Conservation (phyloP, 768 basidiomycete genomes). For the Hericium alpestre region DNA sequence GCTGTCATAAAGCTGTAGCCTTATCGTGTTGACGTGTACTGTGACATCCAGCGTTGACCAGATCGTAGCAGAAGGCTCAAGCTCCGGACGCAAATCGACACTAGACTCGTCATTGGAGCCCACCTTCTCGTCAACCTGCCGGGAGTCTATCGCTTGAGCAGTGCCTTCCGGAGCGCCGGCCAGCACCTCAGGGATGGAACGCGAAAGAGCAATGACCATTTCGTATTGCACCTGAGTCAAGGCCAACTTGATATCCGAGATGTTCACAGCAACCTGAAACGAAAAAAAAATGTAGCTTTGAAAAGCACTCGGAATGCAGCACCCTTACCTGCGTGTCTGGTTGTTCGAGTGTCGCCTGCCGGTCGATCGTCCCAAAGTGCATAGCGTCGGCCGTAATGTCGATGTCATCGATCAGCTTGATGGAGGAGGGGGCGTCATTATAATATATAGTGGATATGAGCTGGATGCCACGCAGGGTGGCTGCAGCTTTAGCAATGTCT, state of each 20-base stretch:
- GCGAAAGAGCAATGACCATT: conserved; percentile 53
- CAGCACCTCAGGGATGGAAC: conserved; percentile 61
- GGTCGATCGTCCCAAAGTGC: conserved; percentile 50
- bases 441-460: conserved; percentile 57
- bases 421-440: conserved; percentile 35
- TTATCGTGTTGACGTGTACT: conserved; percentile 59
- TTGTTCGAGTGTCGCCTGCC: conserved; percentile 33
- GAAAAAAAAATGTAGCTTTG: background rate
- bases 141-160: conserved; percentile 16
- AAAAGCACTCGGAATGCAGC: background rate
- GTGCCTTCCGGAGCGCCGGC: conserved; percentile 34
- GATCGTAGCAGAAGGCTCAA: conserved; percentile 27
- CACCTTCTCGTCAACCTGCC: conserved; percentile 11
- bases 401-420: conserved; percentile 92
- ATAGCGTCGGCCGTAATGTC: conserved; percentile 57
- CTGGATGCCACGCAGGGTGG: conserved; percentile 75
- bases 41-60: conserved; percentile 68
- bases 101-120: conserved; percentile 7
- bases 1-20: conserved; percentile 77
- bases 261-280: conserved; percentile 51
- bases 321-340: conserved; percentile 68
- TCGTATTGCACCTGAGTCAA: conserved; percentile 79
- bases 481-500: conserved; percentile 48
- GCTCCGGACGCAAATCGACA: conserved; percentile 48
- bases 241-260: conserved; percentile 78